phyloP scores from a whole-genome alignment of 257 asterid genomes.

The Solanum rostratum region DNA sequence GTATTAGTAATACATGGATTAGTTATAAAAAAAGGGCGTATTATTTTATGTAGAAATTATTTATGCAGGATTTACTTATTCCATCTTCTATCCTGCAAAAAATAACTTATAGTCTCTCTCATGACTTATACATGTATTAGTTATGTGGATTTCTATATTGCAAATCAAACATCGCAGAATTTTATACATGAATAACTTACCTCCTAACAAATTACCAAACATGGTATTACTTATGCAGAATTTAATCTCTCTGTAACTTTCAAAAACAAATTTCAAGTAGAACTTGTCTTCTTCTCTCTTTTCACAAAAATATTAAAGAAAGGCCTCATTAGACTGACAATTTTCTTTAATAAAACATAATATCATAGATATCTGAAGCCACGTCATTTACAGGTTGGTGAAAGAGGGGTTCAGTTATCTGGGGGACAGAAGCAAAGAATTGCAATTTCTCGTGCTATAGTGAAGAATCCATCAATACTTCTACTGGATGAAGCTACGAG shows the following conservation, averaged over 20 bases:
- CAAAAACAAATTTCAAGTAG: neutral
- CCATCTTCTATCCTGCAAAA: neutral
- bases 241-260: too few species aligned
- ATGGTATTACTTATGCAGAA: too few species aligned
- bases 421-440: constrained; percentile 98
- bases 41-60: neutral
- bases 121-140: too few species aligned
- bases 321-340: neutral
- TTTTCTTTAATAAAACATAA: neutral
- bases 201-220: too few species aligned
- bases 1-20: neutral
- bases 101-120: neutral
- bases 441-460: constrained; percentile 86
- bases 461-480: constrained; percentile 80
- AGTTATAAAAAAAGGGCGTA: neutral
- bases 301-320: neutral
- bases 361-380: neutral
- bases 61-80: neutral
- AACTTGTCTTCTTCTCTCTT: neutral
- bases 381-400: constrained; percentile 64
- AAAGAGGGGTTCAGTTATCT: constrained; percentile 93
- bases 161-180: too few species aligned
- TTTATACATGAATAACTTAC: too few species aligned
- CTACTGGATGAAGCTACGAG: constrained; percentile 94
- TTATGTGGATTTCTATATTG: too few species aligned